Conservation (phyloP, 1,139 yeast species). For the Protomyces inundatus region DNA sequence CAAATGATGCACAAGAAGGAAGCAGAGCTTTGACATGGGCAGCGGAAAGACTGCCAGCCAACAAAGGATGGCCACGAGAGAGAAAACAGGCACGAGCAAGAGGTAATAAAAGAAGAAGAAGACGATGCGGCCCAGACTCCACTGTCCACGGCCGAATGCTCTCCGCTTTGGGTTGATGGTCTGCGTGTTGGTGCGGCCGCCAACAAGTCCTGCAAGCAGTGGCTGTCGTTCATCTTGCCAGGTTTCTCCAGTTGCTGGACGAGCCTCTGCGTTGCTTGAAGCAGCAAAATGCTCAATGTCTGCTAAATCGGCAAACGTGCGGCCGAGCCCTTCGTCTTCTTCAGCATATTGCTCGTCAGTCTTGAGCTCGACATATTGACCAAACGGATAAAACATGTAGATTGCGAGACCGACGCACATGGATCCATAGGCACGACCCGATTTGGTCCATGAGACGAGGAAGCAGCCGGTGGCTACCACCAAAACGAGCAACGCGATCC, state of each 20-base stretch:
- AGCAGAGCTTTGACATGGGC: conserved; percentile 78
- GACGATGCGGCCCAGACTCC: conserved; percentile 78
- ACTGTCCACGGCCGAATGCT: conserved; percentile 84
- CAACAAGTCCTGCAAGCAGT: conserved; percentile 10
- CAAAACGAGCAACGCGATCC: conserved; percentile 36
- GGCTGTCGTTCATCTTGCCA: conserved; percentile 4
- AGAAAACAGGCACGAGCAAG: conserved; percentile 62
- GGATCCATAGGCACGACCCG: conserved; percentile 55
- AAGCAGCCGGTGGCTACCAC: conserved; percentile 47
- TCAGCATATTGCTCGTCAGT: conserved; percentile 73
- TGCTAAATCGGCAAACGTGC: conserved; percentile 55
- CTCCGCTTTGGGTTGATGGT: conserved; percentile 42
- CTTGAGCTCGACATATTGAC: conserved; percentile 73
- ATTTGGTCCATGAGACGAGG: conserved; percentile 38
- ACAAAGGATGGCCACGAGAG: conserved; percentile 53
- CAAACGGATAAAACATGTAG: conserved; percentile 79
- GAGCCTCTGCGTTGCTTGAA: background rate
- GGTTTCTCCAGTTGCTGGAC: background rate
- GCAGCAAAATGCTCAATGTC: conserved; percentile 22
- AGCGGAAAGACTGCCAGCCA: conserved; percentile 87
- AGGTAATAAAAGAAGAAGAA: conserved; percentile 71
- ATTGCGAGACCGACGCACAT: conserved; percentile 59
- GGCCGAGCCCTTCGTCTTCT: conserved; percentile 87
- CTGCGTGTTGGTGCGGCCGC: conserved; percentile 17
- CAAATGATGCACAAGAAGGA: conserved; percentile 67